Base-by-base conservation (phyloP, 2,329 filamentous ascomycete species). In the Pseudopithomyces maydicus region DNA sequence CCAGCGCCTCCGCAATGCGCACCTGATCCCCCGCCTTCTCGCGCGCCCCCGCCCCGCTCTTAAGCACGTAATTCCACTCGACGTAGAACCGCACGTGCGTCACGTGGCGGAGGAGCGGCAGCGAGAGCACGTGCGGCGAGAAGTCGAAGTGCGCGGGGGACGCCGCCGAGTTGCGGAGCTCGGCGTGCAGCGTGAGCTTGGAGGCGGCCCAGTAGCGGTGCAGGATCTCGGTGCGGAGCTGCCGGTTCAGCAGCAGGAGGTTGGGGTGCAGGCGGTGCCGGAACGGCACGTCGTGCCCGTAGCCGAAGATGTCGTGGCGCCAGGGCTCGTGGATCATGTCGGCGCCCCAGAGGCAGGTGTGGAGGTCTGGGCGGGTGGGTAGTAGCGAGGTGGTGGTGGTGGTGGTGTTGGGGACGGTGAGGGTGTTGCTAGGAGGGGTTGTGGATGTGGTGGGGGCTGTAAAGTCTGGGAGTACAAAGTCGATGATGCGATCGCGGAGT, bases 261-360 rank as follows among this genome's bases (percentile, higher is more conserved):
- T 61, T 41, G 1, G 67, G 71, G 32, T 59, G 62, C 14, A 75
- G 46, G 5, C 67, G 61, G 12, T 53, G 36, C 2, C 44, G 45
- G 11, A 62, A 66, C 10, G 71, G 58, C 12, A 74, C 72, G 7
- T 57, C 59, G 23, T 54, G 22, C 8, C 59, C 66, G 55, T 75
- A 75, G 10, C 69, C 71, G 29, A 71, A 73, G 42, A 69, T 67
- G 48, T 70, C 67, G 57, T 73, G 72, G 38, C 69, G 57, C 73
- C 73, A 75, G 12, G 72, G 70, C 20, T 75, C 71, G 22, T 66
- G 62, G 23, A 67, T 59, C 71, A 74, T 74, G 42, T 74, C 70
- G 2, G 71, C 70, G 26, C 67, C 65, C 73, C 73, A 74, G 1
- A 74, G 58, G 54, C 70, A 73, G 2, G 72, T 74, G 52, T 74